Evolutionary conservation across 139 green algal genomes (phyloP), one percentile per base, ranked within the genome.

Genomic region (Prasinococcaceae sp.): DNA sequence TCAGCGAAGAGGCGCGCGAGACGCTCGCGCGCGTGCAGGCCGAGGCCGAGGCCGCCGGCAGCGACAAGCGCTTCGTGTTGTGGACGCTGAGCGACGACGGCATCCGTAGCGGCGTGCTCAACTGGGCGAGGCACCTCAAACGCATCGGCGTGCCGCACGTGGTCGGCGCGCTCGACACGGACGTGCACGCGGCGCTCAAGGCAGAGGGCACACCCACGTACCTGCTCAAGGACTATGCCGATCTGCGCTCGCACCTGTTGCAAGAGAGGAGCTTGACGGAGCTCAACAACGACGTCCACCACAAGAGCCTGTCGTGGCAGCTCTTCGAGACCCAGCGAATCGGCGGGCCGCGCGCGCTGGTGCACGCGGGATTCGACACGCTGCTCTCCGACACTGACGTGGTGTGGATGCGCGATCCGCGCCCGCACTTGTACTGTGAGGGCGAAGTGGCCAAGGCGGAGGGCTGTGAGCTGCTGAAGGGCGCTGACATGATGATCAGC

Each of bases 311-410:
- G 30, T 3, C 27, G 26, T 72, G 67, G 6, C 49, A 67, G 26
- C 50, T 68, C 9, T 68, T 72, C 58, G 63, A 48, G 6, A 62
- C 39, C 19, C 22, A 42, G 19, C 67, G 67, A 49, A 66, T 51
- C 24, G 51, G 44, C n/a, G 55, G 67, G 24, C 32, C 67, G n/a
- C 32, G 49, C 8, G 44, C 47, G 4, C 32, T 72, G n/a, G 36
- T 72, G 22, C 58, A 72, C 35, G 12, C 48, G 30, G 30, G 39
- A 4, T 51, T 55, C 22, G 43, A 58, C 26, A 33, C 58, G 2
- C 45, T 72, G 27, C 32, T 72, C 25, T 60, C 33, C 22, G 63
- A 72, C 63, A 56, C 50, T 16, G 63, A 72, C 37, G 46, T 56
- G 24, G 58, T 53, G 39, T 72, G 63, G 63, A 36, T 72, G 33